Evolutionary conservation across 352 stramenopile species (phyloP).

Genomic region (Pythium grandisporangium): DNA sequence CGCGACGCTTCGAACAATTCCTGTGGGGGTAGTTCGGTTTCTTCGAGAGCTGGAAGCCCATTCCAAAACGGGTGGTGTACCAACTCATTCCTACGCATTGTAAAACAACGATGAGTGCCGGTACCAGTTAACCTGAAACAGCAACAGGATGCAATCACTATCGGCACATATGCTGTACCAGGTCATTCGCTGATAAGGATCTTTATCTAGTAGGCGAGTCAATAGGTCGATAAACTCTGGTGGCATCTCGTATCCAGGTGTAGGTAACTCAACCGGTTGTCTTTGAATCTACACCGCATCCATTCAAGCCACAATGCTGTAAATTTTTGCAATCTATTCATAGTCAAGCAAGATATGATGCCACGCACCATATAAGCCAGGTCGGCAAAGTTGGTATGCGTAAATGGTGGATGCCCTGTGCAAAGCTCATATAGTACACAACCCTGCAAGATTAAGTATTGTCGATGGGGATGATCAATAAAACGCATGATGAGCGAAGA

Average conservation of each 20-base stretch:
- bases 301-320: no score
- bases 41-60: constrained; percentile 13
- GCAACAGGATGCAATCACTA: no score
- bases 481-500: background rate
- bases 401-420: constrained; percentile 59
- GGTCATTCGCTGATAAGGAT: constrained; percentile 61
- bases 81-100: constrained; percentile 43
- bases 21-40: constrained; percentile 43
- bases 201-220: constrained; percentile 44
- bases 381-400: constrained; percentile 60
- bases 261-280: constrained; percentile 30
- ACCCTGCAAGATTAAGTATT: constrained; percentile 22
- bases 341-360: no score
- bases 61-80: constrained; percentile 66
- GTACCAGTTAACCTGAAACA: no score
- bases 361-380: constrained; percentile 50
- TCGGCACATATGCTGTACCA: constrained; percentile 37
- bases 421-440: constrained; percentile 75
- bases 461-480: background rate
- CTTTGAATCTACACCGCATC: constrained; percentile 84
- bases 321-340: no score
- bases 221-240: constrained; percentile 50
- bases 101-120: no score
- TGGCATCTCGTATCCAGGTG: constrained; percentile 38
- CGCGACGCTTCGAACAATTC: constrained; percentile 41